phyloP scores from a whole-genome alignment of 305 asterid genomes.

The Rubia tinctorum region DNA sequence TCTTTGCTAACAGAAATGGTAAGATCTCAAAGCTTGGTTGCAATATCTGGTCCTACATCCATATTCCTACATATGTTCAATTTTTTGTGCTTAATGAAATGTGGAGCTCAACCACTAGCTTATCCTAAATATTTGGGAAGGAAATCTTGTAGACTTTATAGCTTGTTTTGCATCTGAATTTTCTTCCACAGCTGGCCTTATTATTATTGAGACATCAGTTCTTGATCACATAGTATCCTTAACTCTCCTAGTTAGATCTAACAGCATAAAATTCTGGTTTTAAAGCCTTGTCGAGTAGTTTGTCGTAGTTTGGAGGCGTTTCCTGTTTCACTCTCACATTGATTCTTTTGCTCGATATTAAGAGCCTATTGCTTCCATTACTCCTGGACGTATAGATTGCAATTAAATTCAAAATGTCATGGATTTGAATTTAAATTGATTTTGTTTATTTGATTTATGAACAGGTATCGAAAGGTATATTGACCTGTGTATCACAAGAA shows the following conservation, averaged over 20 bases:
- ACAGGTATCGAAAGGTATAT: conserved; percentile 34
- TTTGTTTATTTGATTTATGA: background rate
- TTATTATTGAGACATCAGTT: background rate
- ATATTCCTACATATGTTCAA: background rate
- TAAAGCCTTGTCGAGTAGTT: background rate
- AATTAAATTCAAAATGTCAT: background rate
- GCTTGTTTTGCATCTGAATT: background rate
- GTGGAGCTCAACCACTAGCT: background rate
- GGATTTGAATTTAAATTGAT: background rate
- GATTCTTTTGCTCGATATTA: background rate
- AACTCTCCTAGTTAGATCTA: background rate
- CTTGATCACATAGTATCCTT: too few species aligned
- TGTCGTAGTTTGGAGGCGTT: background rate
- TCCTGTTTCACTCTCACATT: background rate
- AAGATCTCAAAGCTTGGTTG: conserved; percentile 15
- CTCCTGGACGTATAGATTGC: background rate
- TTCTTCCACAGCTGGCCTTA: background rate
- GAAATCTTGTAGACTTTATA: background rate
- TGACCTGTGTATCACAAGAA: conserved; percentile 34
- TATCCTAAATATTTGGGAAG: background rate
- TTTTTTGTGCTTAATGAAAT: background rate
- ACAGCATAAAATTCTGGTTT: background rate
- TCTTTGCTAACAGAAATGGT: conserved; percentile 35
- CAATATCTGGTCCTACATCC: background rate
- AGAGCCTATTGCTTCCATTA: background rate